These are phyloP conservation scores for Gnetum montanum DNA, from an alignment of 75 land plant species.

Conservation along the genomic window DNA sequence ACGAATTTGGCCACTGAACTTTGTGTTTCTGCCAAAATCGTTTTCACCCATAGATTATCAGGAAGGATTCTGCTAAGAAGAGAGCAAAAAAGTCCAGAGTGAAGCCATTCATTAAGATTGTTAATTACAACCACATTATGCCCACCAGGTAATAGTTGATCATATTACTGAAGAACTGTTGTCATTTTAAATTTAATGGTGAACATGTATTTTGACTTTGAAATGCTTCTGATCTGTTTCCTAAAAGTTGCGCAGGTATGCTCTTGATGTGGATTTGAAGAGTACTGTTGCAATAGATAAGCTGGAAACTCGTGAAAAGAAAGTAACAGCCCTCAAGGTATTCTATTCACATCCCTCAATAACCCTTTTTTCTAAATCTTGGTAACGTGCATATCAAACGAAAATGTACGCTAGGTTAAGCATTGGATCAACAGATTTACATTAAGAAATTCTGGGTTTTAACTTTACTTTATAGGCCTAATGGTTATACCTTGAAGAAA, in stretches of 20 bases:
- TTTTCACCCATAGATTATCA: too few relatives aligned
- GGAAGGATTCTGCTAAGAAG: constrained; percentile 37
- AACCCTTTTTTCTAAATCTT: too few relatives aligned
- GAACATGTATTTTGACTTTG: not conserved
- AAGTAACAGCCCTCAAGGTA: constrained; percentile 35
- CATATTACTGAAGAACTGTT: not conserved
- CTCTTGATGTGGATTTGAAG: constrained; percentile 56
- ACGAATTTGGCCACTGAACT: too few relatives aligned
- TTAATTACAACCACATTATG: constrained; percentile 51
- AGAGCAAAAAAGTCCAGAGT: constrained; percentile 40
- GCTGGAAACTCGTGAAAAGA: constrained; percentile 33
- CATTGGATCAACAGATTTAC: too few relatives aligned
- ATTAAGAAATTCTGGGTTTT: too few relatives aligned
- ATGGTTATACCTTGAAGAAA: too few relatives aligned
- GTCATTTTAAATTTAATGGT: not conserved
- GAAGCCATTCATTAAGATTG: constrained; percentile 43
- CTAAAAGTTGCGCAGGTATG: too few relatives aligned
- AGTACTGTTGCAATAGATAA: constrained; percentile 30
- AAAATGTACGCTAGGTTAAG: too few relatives aligned
- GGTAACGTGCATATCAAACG: too few relatives aligned
- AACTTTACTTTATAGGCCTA: too few relatives aligned
- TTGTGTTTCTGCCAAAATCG: too few relatives aligned
- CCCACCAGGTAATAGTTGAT: constrained; percentile 33
- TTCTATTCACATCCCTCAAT: too few relatives aligned
- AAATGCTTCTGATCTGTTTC: not conserved